Conservation (phyloP, 2,329 filamentous ascomycete genomes). For the Fusarium mangiferae region DNA sequence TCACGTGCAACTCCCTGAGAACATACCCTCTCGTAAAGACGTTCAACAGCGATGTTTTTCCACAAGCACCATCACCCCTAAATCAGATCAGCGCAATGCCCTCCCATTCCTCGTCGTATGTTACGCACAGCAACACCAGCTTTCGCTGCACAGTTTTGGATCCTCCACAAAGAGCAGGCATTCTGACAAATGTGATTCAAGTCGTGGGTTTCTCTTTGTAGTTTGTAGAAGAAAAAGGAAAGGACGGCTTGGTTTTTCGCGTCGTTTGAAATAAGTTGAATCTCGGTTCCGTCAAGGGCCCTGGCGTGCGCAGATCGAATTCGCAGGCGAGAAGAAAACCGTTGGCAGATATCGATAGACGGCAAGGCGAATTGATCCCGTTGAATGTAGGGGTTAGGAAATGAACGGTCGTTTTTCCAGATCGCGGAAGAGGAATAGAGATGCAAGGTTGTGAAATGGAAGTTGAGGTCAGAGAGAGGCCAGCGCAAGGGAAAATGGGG, state of each 20-base stretch:
- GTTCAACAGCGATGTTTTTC: constrained; percentile 96
- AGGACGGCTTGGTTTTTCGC: background rate
- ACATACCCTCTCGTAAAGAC: constrained; percentile 96
- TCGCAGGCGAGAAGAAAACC: background rate
- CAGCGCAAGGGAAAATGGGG: constrained; percentile 15
- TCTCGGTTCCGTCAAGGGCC: constrained; percentile 33
- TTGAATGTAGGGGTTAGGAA: background rate
- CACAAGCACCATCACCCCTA: constrained; percentile 94
- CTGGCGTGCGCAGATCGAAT: constrained; percentile 24
- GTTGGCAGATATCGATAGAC: background rate
- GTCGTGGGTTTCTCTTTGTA: constrained; percentile 2
- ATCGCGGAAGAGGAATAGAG: constrained; percentile 10
- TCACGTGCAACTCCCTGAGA: background rate
- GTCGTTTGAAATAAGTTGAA: constrained; percentile 16
- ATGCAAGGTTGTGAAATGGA: background rate
- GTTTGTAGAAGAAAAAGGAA: background rate
- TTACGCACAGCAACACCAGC: constrained; percentile 83
- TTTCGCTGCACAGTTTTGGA: constrained; percentile 93
- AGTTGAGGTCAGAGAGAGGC: constrained; percentile 17
- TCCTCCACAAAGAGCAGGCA: constrained; percentile 68
- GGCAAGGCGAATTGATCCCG: background rate
- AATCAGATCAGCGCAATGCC: constrained; percentile 26
- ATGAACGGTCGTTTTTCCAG: background rate
- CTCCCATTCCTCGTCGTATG: background rate
- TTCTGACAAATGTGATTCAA: constrained; percentile 12